Conservation (phyloP, 305 asterid species). For the Coffea humblotiana region DNA sequence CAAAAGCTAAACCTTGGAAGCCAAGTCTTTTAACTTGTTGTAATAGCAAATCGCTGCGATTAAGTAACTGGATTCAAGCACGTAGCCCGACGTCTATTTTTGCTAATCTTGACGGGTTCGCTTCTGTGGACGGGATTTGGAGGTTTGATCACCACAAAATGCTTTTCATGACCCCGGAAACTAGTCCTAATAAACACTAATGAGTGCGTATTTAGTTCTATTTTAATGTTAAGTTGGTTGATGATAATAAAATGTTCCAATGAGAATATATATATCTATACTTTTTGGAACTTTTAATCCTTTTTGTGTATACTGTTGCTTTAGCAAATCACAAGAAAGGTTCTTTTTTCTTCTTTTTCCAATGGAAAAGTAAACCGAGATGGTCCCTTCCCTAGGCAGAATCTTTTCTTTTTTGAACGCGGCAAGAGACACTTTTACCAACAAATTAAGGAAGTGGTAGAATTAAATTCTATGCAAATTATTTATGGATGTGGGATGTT, state of each 20-base stretch:
- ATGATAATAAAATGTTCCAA: not conserved
- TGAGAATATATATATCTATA: not conserved
- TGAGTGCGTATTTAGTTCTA: not conserved
- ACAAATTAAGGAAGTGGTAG: not conserved
- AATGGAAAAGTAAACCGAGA: not conserved
- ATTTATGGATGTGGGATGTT: too few species aligned
- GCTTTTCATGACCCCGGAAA: not conserved
- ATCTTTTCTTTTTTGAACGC: not conserved
- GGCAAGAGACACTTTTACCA: not conserved
- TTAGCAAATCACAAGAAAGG: not conserved
- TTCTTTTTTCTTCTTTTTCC: not conserved
- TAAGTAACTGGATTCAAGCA: not conserved
- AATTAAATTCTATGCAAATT: not conserved
- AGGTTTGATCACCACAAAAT: not conserved
- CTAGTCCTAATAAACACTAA: not conserved
- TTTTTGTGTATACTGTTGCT: not conserved
- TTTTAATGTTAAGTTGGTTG: not conserved
- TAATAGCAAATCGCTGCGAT: too few species aligned
- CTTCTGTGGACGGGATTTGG: not conserved
- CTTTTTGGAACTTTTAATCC: not conserved
- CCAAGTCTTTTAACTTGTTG: not conserved
- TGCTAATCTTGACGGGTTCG: not conserved
- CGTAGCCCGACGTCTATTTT: not conserved
- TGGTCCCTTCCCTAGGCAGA: not conserved
- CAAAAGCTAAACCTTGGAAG: not conserved